Evolutionary conservation across 148 eudicot genomes (phyloP).

Genomic region (Selenicereus undatus): DNA sequence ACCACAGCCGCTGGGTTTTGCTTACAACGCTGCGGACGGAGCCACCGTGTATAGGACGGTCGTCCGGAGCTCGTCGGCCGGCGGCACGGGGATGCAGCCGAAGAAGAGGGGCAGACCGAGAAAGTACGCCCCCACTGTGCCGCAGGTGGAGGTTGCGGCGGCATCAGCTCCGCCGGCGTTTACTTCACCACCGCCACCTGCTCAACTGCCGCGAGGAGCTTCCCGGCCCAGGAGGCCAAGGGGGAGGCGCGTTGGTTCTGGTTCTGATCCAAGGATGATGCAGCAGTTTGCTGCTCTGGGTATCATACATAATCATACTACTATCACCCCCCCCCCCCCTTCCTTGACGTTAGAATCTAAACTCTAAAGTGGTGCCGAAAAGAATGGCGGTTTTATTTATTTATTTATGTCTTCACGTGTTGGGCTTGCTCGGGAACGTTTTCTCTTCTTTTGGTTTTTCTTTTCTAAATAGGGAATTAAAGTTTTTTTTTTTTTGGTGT

Average conservation of each 20-base stretch:
- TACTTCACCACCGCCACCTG: conserved; percentile 13
- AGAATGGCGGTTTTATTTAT: not conserved
- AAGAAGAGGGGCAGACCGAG: conserved; percentile 55
- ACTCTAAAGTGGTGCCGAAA: not conserved
- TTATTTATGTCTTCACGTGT: not conserved
- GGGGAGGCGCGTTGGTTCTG: conserved; percentile 32
- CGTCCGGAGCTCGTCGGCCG: conserved; percentile 18
- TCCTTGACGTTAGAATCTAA: not conserved
- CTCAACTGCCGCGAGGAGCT: not conserved
- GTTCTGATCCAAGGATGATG: conserved; percentile 38
- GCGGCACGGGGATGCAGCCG: conserved; percentile 5
- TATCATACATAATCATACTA: not conserved
- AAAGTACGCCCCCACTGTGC: conserved; percentile 30
- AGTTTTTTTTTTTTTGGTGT: not conserved
- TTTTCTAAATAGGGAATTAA: too few species aligned
- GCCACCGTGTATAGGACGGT: conserved; percentile 27
- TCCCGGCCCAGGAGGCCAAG: conserved; percentile 28
- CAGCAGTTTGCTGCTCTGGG: conserved; percentile 25
- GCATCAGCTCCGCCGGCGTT: conserved; percentile 3
- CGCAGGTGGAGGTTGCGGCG: conserved; percentile 21
- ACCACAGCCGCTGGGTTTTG: conserved; percentile 22
- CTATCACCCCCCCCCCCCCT: not conserved
- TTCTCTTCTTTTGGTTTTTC: too few species aligned
- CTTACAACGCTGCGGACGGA: conserved; percentile 27
- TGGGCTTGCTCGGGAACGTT: not conserved